These are phyloP conservation scores for Endocladia muricata DNA, from an alignment of 31 red algal genomes.

Conservation along the genomic window DNA sequence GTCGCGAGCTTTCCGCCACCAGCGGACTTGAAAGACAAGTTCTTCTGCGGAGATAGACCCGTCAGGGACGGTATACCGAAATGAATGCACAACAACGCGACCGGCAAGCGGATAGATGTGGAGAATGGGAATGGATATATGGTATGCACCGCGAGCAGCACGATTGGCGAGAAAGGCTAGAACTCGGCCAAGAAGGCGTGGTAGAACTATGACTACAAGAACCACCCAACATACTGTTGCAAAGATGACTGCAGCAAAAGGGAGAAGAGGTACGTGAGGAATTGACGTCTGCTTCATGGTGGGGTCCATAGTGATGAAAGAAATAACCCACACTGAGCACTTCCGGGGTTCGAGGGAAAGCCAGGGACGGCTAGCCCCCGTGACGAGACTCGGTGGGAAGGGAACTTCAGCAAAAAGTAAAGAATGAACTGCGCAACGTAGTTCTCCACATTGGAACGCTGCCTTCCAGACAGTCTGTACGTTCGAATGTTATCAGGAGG, in stretches of 20 bases:
- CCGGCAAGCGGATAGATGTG: conserved; percentile 58
- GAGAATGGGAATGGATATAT: conserved; percentile 22
- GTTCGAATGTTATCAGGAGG: too few species aligned
- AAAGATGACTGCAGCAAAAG: conserved; percentile 21
- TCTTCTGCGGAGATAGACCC: conserved; percentile 39
- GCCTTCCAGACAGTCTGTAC: too few species aligned
- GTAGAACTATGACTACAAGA: conserved; percentile 24
- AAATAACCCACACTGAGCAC: too few species aligned
- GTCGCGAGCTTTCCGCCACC: conserved; percentile 52
- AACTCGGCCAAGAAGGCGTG: conserved; percentile 38
- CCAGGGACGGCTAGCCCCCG: too few species aligned
- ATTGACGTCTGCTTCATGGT: too few species aligned
- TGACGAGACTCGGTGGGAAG: too few species aligned
- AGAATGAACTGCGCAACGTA: too few species aligned
- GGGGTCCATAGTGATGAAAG: too few species aligned
- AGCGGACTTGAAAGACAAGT: conserved; percentile 45
- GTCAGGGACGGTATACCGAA: conserved; percentile 49
- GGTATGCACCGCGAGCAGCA: conserved; percentile 14
- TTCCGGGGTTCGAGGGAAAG: too few species aligned
- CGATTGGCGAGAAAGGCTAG: conserved; percentile 51
- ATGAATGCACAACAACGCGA: conserved; percentile 40
- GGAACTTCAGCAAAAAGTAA: too few species aligned
- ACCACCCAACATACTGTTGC: conserved; percentile 29
- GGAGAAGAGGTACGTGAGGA: too few species aligned
- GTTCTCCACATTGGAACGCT: too few species aligned